A percentile compares a stretch with the other conserved stretches of the same genome.
These are phyloP conservation scores for Azolla pinnata DNA, from an alignment of 75 land plant genomes.

Conservation along the genomic window DNA sequence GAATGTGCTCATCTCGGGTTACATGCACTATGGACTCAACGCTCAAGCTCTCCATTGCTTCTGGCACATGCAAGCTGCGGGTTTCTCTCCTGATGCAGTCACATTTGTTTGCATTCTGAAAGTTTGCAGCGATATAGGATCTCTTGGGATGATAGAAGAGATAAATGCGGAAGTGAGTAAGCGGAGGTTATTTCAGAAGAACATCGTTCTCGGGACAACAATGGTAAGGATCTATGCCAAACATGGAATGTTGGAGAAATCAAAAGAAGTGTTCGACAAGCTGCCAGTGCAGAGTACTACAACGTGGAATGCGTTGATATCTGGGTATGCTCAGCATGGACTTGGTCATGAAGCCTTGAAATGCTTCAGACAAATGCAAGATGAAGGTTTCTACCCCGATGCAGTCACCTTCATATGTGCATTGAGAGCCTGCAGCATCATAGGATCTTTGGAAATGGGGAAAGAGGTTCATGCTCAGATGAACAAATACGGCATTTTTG, in stretches of 20 bases:
- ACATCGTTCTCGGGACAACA: neutral
- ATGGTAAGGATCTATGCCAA: slow-evolving; percentile 5
- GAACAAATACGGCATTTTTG: slow-evolving; percentile 13
- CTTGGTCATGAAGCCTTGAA: slow-evolving; percentile 17
- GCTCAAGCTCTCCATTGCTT: neutral
- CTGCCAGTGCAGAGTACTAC: neutral
- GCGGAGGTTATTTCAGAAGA: neutral
- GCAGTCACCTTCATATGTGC: slow-evolving; percentile 16
- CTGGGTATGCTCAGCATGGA: slow-evolving; percentile 28
- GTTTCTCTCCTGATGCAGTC: slow-evolving; percentile 9
- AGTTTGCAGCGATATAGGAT: slow-evolving; percentile 1
- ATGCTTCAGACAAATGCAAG: slow-evolving; percentile 15
- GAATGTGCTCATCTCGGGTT: slow-evolving; percentile 4
- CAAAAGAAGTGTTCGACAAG: slow-evolving; percentile 8
- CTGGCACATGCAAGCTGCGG: neutral
- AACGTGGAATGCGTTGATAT: slow-evolving; percentile 23
- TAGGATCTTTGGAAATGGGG: slow-evolving; percentile 15
- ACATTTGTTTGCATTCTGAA: slow-evolving; percentile 4
- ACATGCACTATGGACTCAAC: neutral
- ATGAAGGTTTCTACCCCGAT: slow-evolving; percentile 12
- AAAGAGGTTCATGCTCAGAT: slow-evolving; percentile 14
- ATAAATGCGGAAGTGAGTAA: neutral
- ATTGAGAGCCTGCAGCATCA: slow-evolving; percentile 14
- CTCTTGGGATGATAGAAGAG: neutral
- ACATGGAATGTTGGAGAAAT: neutral